phyloP scores from a whole-genome alignment of 345 rosid species.

The Microthlaspi erraticum region DNA sequence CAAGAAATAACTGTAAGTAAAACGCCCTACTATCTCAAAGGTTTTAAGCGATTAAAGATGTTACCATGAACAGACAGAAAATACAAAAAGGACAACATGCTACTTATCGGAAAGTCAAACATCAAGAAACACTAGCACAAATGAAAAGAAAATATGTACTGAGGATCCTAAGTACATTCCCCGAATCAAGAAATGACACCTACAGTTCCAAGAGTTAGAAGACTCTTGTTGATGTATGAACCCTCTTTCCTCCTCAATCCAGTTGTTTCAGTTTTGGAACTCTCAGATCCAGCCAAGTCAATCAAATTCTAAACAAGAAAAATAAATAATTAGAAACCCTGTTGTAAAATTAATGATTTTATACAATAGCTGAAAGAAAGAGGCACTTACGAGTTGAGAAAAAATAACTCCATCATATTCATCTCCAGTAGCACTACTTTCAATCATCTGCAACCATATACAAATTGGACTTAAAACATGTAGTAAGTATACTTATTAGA shows the following conservation, averaged over 20 bases:
- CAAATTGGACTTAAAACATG: constrained; percentile 26
- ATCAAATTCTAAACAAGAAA: constrained; percentile 83
- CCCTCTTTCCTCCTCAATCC: constrained; percentile 98
- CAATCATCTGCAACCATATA: constrained; percentile 78
- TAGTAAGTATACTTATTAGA: constrained; percentile 18
- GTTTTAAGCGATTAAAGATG: constrained; percentile 14
- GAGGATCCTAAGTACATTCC: constrained; percentile 11
- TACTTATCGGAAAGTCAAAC: constrained; percentile 10
- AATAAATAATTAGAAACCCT: constrained; percentile 20
- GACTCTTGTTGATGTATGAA: constrained; percentile 98
- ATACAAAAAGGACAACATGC: neutral
- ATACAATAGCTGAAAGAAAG: constrained; percentile 31
- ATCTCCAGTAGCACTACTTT: constrained; percentile 91
- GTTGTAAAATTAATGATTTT: constrained; percentile 13
- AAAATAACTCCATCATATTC: constrained; percentile 98
- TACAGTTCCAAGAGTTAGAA: constrained; percentile 98
- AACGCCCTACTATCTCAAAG: constrained; percentile 14
- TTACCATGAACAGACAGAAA: constrained; percentile 7
- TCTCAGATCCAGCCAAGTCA: constrained; percentile 99
- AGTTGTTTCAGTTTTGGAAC: constrained; percentile 99
- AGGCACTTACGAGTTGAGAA: constrained; percentile 86
- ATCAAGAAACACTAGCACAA: constrained; percentile 24
- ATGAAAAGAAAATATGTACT: neutral
- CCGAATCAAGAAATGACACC: constrained; percentile 40
- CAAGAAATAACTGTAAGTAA: constrained; percentile 25